phyloP scores from a whole-genome alignment of 2,329 filamentous ascomycete species.

The Karstenula rhodostoma region DNA sequence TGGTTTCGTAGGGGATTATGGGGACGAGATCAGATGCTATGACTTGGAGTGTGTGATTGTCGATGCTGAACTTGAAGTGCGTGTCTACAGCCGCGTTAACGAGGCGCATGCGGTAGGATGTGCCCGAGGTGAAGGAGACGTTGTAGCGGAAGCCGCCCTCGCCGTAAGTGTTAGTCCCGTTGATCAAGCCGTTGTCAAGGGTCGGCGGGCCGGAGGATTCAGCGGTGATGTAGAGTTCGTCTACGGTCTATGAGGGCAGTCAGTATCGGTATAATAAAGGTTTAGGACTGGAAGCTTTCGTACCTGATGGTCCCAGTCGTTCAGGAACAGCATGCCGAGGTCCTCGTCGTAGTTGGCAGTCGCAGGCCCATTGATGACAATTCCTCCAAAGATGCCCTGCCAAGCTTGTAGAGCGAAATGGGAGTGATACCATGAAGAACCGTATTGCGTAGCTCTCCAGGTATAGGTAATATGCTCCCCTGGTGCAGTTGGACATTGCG shows the following conservation, averaged over 20 bases:
- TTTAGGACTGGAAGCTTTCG: background rate
- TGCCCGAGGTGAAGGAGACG: constrained; percentile 47
- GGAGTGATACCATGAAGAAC: constrained; percentile 53
- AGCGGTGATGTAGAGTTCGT: constrained; percentile 44
- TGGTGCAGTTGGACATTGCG: constrained; percentile 41
- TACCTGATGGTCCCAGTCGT: constrained; percentile 54
- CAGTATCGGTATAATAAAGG: constrained; percentile 3
- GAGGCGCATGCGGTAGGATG: constrained; percentile 53
- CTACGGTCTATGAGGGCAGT: constrained; percentile 36
- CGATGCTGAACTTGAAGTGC: constrained; percentile 54
- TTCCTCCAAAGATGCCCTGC: constrained; percentile 51
- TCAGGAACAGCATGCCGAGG: constrained; percentile 52
- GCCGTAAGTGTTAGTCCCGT: constrained; percentile 53
- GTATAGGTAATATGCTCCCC: constrained; percentile 38
- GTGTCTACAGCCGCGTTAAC: constrained; percentile 54
- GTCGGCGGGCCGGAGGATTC: constrained; percentile 41
- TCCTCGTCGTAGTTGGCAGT: constrained; percentile 54
- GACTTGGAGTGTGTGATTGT: constrained; percentile 54
- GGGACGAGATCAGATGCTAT: constrained; percentile 55
- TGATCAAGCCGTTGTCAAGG: constrained; percentile 55
- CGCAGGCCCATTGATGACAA: constrained; percentile 53
- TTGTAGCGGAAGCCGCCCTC: constrained; percentile 46
- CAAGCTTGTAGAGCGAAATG: constrained; percentile 53
- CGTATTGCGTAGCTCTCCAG: constrained; percentile 52
- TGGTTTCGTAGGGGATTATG: constrained; percentile 51